Conservation (phyloP, 2,329 filamentous ascomycete species). For the Fusarium stilboides region DNA sequence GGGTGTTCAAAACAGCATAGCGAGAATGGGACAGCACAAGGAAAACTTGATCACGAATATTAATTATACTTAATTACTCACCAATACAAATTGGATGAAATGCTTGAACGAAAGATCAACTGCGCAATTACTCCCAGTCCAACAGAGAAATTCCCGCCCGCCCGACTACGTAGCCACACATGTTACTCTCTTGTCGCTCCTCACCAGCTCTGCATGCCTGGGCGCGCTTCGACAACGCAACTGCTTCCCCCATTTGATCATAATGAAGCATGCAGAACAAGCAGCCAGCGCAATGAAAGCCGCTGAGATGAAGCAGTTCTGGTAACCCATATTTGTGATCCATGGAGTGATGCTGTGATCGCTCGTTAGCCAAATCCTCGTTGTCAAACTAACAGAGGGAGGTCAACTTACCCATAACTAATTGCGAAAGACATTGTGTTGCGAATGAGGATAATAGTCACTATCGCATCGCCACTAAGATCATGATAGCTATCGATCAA, state of each 20-base stretch:
- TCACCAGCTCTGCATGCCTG: conserved; percentile 35
- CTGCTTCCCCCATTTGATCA: conserved; percentile 63
- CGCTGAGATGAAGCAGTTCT: conserved; percentile 61
- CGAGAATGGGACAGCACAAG: neutral
- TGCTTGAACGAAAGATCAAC: neutral
- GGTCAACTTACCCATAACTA: conserved; percentile 48
- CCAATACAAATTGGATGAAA: neutral
- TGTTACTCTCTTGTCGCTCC: conserved; percentile 14
- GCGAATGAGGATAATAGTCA: conserved; percentile 58
- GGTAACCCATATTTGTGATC: conserved; percentile 58
- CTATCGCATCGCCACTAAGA: conserved; percentile 58
- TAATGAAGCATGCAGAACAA: conserved; percentile 59
- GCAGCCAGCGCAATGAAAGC: conserved; percentile 59
- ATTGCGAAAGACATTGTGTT: conserved; percentile 58
- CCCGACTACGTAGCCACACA: neutral
- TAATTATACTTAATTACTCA: conserved; percentile 13
- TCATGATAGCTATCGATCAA: conserved; percentile 60
- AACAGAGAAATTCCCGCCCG: no score
- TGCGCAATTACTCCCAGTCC: no score
- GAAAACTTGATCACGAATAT: neutral
- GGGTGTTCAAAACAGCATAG: conserved; percentile 3
- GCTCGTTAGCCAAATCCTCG: no score
- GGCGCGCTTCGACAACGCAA: conserved; percentile 41
- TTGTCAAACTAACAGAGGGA: fast-evolving
- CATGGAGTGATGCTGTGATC: conserved; percentile 62